A percentile compares a stretch with the other conserved stretches of the same genome.
Evolutionary conservation across 257 asterid species (phyloP).

Genomic region (Scutellaria baicalensis): DNA sequence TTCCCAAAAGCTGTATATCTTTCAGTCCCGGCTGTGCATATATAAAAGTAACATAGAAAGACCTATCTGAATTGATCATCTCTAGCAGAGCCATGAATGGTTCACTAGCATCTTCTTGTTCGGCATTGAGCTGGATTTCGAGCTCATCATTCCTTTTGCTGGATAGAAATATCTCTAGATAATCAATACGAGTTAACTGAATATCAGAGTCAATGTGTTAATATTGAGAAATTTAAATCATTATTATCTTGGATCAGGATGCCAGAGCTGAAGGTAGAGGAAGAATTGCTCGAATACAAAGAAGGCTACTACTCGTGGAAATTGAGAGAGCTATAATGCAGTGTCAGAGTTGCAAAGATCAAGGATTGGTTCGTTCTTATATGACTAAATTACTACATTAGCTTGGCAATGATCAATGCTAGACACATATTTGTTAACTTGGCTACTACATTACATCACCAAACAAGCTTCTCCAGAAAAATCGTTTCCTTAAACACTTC

Average conservation of each 20-base stretch:
- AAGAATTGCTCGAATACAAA: conserved; percentile 86
- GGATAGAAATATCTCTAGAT: neutral
- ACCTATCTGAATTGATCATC: neutral
- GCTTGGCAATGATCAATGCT: conserved; percentile 23
- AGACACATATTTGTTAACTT: conserved; percentile 12
- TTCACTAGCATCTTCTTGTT: neutral
- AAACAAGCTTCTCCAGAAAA: neutral
- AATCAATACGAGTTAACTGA: neutral
- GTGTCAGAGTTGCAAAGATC: conserved; percentile 56
- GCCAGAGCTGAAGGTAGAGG: conserved; percentile 96
- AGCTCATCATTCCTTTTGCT: neutral
- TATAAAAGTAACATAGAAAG: neutral
- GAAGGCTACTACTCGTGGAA: conserved; percentile 77
- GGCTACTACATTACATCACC: neutral
- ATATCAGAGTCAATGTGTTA: neutral
- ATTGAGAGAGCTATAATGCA: conserved; percentile 76
- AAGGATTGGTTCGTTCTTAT: conserved; percentile 52
- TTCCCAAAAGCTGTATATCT: neutral
- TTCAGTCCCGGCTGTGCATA: neutral
- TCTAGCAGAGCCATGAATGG: neutral
- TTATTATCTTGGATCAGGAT: conserved; percentile 50
- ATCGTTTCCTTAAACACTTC: neutral
- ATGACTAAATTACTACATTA: neutral
- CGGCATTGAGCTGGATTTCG: neutral
- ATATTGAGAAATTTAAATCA: neutral